Percentiles rank a stretch among this genome's conserved stretches.
Evolutionary conservation across 1,139 yeast genomes (phyloP).

Genomic region (Suhomyces taliae): DNA sequence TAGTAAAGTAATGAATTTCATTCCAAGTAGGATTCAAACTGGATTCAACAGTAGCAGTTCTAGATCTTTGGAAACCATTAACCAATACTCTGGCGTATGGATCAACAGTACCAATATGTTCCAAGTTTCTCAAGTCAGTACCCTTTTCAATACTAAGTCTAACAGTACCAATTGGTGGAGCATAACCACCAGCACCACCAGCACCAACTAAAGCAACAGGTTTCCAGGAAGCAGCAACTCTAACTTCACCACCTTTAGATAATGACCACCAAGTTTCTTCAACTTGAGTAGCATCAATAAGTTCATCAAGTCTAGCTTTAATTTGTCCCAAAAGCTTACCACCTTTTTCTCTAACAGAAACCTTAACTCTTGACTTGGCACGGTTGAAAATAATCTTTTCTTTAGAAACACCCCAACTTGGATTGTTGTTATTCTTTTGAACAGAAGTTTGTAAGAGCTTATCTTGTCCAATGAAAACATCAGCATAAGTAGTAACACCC

Average conservation of each 20-base stretch:
- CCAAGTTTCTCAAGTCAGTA: constrained; percentile 75
- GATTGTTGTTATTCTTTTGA: constrained; percentile 62
- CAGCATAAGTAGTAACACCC: constrained; percentile 65
- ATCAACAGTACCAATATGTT: constrained; percentile 85
- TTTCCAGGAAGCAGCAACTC: constrained; percentile 75
- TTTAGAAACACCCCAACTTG: constrained; percentile 63
- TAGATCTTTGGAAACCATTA: constrained; percentile 72
- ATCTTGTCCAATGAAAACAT: constrained; percentile 64
- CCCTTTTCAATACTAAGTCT: constrained; percentile 75
- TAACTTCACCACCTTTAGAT: constrained; percentile 69
- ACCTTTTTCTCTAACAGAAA: constrained; percentile 61
- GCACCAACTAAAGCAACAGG: constrained; percentile 73
- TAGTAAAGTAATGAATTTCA: constrained; percentile 76
- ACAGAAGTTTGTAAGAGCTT: constrained; percentile 55
- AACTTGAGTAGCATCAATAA: constrained; percentile 75
- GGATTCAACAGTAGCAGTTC: constrained; percentile 72
- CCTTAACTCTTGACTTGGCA: constrained; percentile 63
- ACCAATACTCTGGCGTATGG: constrained; percentile 83
- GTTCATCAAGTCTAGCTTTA: constrained; percentile 62
- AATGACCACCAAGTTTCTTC: constrained; percentile 76
- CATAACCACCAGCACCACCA: constrained; percentile 73
- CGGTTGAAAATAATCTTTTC: constrained; percentile 79
- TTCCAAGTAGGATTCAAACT: constrained; percentile 83
- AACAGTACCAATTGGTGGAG: constrained; percentile 90
- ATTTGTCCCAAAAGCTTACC: constrained; percentile 62